A percentile compares a stretch with the other conserved stretches of the same genome.
Evolutionary conservation across 495 filamentous ascomycete genomes (phyloP).

Genomic region (Neurospora sp.): DNA sequence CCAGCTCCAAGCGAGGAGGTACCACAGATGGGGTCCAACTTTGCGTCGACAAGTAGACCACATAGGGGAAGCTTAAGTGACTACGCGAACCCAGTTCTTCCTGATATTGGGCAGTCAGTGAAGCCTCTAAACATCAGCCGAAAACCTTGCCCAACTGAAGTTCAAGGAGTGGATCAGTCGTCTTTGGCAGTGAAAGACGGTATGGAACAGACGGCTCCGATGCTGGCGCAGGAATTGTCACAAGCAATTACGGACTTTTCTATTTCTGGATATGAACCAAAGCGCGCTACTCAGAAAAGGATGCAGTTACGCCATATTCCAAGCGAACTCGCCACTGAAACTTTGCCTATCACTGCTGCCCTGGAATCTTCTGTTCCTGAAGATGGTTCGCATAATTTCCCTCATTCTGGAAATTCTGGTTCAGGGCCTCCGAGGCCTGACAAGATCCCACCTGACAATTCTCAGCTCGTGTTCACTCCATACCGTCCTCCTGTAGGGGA

Average conservation of each 20-base stretch:
- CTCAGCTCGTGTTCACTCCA: neutral
- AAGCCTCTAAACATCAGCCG: constrained; percentile 13
- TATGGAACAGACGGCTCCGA: neutral
- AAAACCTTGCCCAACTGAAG: constrained; percentile 1
- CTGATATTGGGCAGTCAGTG: constrained; percentile 8
- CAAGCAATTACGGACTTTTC: neutral
- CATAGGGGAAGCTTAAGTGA: constrained; percentile 1
- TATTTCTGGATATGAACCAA: neutral
- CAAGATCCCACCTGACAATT: neutral
- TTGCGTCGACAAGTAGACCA: neutral
- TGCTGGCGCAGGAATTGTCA: neutral
- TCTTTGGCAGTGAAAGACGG: neutral
- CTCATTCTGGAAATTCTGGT: neutral
- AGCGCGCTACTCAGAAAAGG: neutral
- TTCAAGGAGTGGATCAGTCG: neutral
- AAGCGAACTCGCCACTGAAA: neutral
- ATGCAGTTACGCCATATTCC: neutral
- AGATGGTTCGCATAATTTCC: neutral
- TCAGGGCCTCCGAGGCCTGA: neutral
- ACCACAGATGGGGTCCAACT: neutral
- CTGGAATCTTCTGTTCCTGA: neutral
- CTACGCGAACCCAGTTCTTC: constrained; percentile 4
- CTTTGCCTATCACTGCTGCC: neutral
- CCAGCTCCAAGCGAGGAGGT: neutral
- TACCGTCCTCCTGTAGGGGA: neutral